Evolutionary conservation across 1,284 basidiomycete species (phyloP), one percentile per base, ranked within the genome.

Genomic region (Ceratobasidium sp.): DNA sequence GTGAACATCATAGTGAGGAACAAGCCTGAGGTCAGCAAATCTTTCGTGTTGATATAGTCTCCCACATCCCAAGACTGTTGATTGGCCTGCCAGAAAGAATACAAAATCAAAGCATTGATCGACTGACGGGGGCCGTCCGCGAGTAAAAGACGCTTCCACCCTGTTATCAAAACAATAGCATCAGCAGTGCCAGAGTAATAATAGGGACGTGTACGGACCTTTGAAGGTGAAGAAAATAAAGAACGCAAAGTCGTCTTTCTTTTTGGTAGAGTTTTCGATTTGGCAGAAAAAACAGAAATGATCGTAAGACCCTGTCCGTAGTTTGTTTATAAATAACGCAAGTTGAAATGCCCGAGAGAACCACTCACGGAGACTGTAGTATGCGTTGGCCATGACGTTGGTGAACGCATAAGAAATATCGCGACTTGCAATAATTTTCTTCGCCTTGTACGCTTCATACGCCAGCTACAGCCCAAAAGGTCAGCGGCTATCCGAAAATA

Each of bases 211-310:
- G 33, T 7, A 76, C 90, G 68, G 77, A 94, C 96, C 96, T 87
- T 99, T 99, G 90, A 99, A 99, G 0, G 94, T 94, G 86, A 99
- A 99, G 90, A 99, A 99, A 83, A 99, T 91, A 85, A 98, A 99
- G 89, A 99, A 99, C 64, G 97, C 96, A 84, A 99, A 95, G 82
- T 98, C 95, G 84, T 99, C 97, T 84, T 93, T 96, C 81, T 91
- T 92, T 89, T 98, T 98, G 39, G 95, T 97, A 42, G 97, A 98
- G 82, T 94, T 92, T 82, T 93, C 92, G 85, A 99, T 98, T 81
- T 98, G 96, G 80, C 93, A 92, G 84, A 99, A 99, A 87, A 99
- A 96, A 85, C 97, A 99, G 83, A 98, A 99, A 84, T 98, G 94
- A 83, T 98, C 92, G 84, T 99, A 99, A 61, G 94, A 95, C 76